Evolutionary conservation across 1,284 basidiomycete genomes (phyloP).

Genomic region (Ceratobasidium sp.): DNA sequence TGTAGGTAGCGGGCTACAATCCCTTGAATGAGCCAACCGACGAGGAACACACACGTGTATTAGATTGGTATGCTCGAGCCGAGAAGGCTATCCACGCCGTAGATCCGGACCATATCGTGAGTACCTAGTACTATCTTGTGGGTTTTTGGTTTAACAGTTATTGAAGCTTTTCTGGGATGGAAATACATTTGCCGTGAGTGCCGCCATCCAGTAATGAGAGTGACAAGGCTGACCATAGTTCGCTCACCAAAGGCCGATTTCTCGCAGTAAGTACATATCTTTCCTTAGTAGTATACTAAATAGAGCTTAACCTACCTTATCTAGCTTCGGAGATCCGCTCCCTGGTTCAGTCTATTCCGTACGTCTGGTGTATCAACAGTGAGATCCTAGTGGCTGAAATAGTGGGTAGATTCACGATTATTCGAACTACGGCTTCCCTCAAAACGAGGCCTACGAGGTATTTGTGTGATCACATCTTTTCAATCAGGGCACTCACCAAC

Average conservation of each 20-base stretch:
- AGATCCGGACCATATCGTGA: constrained; percentile 60
- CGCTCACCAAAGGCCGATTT: constrained; percentile 35
- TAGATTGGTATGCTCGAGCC: constrained; percentile 58
- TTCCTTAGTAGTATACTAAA: background rate
- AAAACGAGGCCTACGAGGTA: constrained; percentile 54
- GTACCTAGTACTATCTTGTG: constrained; percentile 36
- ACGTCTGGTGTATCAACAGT: background rate
- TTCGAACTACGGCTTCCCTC: constrained; percentile 59
- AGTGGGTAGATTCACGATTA: constrained; percentile 58
- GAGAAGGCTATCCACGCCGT: constrained; percentile 60
- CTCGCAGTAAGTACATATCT: constrained; percentile 43
- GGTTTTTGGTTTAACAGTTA: background rate
- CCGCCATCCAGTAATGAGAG: background rate
- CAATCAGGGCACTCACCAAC: background rate
- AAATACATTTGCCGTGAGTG: constrained; percentile 58
- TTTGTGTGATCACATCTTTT: background rate
- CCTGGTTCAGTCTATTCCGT: constrained; percentile 59
- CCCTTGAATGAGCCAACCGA: constrained; percentile 63
- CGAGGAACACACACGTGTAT: constrained; percentile 55
- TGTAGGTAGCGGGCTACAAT: constrained; percentile 56
- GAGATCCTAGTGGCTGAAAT: background rate
- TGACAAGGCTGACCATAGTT: background rate
- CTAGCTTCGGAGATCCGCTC: constrained; percentile 50
- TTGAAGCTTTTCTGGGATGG: constrained; percentile 51
- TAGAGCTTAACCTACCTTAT: no score